These are phyloP conservation scores for Brassica nigra DNA, from an alignment of 345 rosid species.

Conservation along the genomic window DNA sequence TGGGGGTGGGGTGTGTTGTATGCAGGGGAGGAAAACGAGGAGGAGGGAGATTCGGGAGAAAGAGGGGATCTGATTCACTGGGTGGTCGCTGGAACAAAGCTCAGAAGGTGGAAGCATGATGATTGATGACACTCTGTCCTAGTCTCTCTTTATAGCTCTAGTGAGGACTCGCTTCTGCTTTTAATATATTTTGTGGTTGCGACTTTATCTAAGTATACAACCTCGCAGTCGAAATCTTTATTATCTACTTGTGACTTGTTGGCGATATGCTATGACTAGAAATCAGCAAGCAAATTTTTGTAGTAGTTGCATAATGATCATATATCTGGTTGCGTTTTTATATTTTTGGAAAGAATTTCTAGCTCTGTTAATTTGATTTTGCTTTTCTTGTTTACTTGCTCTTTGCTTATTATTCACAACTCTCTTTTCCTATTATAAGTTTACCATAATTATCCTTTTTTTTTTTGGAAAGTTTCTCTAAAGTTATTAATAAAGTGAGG, in stretches of 20 bases:
- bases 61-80: slow-evolving; percentile 52
- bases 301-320: neutral
- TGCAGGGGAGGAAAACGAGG: slow-evolving; percentile 70
- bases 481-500: neutral
- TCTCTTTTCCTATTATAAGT: neutral
- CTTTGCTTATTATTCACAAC: neutral
- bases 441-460: neutral
- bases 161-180: slow-evolving; percentile 24
- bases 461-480: neutral
- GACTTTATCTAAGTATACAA: slow-evolving; percentile 3
- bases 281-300: slow-evolving; percentile 1
- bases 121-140: neutral
- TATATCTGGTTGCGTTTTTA: too few species aligned
- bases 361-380: neutral
- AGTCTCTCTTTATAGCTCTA: neutral
- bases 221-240: neutral
- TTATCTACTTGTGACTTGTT: slow-evolving; percentile 2
- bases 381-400: neutral
- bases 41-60: slow-evolving; percentile 70
- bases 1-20: neutral
- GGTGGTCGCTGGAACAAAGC: slow-evolving; percentile 66
- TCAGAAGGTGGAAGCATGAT: slow-evolving; percentile 49
- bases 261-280: slow-evolving; percentile 16
- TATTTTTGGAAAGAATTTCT: neutral
- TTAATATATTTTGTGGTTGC: slow-evolving; percentile 16